A percentile compares a stretch with the other conserved stretches of the same genome.
Conservation (phyloP, 306 rosid genomes). For the Acacia confusa region DNA sequence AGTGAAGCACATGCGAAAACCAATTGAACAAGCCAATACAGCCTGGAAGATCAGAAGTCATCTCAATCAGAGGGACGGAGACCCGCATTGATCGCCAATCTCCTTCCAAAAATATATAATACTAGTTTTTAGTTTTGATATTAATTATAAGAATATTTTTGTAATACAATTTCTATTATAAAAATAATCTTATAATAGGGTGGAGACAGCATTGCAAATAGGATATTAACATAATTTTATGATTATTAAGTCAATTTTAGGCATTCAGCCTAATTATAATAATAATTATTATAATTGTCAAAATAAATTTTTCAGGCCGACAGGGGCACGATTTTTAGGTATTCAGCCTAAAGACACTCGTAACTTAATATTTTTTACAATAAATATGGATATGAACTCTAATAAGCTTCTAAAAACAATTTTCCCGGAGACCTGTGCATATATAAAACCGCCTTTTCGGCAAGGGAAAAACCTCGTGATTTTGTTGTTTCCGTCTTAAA, state of each 20-base stretch:
- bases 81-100: neutral
- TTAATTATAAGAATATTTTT: too few species aligned
- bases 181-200: too few species aligned
- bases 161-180: too few species aligned
- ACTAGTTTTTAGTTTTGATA: too few species aligned
- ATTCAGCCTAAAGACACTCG: neutral
- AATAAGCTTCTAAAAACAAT: neutral
- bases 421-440: neutral
- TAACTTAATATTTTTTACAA: neutral
- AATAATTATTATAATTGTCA: neutral
- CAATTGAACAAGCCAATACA: conserved; percentile 32
- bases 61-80: conserved; percentile 34
- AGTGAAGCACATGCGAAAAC: conserved; percentile 23
- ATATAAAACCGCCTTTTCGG: neutral
- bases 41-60: conserved; percentile 43
- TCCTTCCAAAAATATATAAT: neutral
- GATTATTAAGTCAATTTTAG: neutral
- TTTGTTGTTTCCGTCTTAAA: neutral
- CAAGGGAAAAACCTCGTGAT: conserved; percentile 23
- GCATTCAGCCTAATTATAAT: neutral
- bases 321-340: neutral
- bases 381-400: neutral
- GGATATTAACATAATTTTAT: neutral
- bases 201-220: neutral
- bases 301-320: neutral